A percentile compares a stretch with the other conserved stretches of the same genome.
Conservation (phyloP, 805 yeast genomes). For the Hanseniaspora jakobsenii region DNA sequence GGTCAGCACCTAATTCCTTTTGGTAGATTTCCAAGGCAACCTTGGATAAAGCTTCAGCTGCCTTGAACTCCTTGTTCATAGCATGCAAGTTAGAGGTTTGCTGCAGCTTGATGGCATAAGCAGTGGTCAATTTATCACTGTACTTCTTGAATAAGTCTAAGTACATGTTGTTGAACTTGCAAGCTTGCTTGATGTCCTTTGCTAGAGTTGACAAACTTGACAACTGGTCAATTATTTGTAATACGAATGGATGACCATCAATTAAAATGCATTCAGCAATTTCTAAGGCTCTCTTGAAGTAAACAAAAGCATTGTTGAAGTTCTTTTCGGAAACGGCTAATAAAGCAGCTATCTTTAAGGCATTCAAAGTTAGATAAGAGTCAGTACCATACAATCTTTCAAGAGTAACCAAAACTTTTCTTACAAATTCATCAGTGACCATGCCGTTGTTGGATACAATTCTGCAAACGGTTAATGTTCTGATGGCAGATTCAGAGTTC, state of each 20-base stretch:
- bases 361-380: constrained; percentile 58
- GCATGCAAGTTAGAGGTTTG: constrained; percentile 56
- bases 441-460: constrained; percentile 14
- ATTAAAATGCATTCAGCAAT: constrained; percentile 47
- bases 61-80: constrained; percentile 38
- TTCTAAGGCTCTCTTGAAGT: constrained; percentile 48
- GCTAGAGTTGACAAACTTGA: constrained; percentile 50
- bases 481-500: constrained; percentile 11
- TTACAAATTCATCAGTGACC: constrained; percentile 52
- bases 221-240: constrained; percentile 39
- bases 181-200: constrained; percentile 30
- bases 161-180: constrained; percentile 33
- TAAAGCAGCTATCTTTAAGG: constrained; percentile 62
- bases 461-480: constrained; percentile 44
- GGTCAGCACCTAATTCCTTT: constrained; percentile 52
- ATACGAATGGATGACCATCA: constrained; percentile 52
- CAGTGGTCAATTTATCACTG: constrained; percentile 44
- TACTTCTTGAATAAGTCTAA: constrained; percentile 43
- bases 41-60: constrained; percentile 45
- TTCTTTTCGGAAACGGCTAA: constrained; percentile 53
- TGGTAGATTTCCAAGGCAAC: constrained; percentile 48
- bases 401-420: constrained; percentile 57
- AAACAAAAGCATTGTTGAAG: constrained; percentile 46
- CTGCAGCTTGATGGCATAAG: constrained; percentile 54
- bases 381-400: constrained; percentile 79